These are phyloP conservation scores for Trametes cingulata DNA, from an alignment of 768 basidiomycete species.

Conservation along the genomic window DNA sequence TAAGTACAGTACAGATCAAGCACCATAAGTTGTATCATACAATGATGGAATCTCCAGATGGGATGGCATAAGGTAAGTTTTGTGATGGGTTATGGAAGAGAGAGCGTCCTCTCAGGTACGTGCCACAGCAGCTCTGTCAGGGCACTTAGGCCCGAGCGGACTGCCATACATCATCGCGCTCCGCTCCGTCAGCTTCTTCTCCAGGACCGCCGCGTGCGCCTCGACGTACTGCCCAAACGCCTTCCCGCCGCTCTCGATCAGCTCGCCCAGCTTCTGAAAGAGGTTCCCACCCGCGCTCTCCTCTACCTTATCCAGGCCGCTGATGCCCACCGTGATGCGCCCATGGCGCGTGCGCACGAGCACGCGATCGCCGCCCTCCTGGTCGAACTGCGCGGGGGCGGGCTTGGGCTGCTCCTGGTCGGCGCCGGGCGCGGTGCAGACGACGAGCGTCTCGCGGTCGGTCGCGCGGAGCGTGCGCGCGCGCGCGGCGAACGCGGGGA, in stretches of 20 bases:
- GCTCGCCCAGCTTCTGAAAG: conserved; percentile 8
- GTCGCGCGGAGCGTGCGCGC: conserved; percentile 18
- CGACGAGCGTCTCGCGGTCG: conserved; percentile 21
- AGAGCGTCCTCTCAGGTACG: too few relatives aligned
- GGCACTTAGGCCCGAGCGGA: background rate
- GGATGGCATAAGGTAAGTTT: too few relatives aligned
- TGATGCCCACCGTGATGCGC: conserved; percentile 23
- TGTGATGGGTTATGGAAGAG: too few relatives aligned
- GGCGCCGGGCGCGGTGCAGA: conserved; percentile 7
- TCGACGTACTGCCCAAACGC: conserved; percentile 16
- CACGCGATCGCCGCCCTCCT: conserved; percentile 7
- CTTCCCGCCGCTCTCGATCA: conserved; percentile 11
- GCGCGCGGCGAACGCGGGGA: conserved; percentile 24
- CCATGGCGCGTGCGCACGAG: conserved; percentile 22
- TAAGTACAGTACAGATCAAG: too few relatives aligned
- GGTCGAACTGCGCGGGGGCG: background rate
- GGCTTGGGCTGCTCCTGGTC: conserved; percentile 3
- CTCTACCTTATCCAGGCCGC: conserved; percentile 18
- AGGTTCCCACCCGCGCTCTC: background rate
- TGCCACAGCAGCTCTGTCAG: background rate
- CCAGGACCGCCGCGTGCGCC: background rate
- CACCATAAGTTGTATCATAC: too few relatives aligned
- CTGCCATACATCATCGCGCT: background rate
- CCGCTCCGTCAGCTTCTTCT: background rate
- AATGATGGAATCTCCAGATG: too few relatives aligned